These are phyloP conservation scores for Pleurotus tuoliensis DNA, from an alignment of 768 basidiomycete species.

Conservation along the genomic window DNA sequence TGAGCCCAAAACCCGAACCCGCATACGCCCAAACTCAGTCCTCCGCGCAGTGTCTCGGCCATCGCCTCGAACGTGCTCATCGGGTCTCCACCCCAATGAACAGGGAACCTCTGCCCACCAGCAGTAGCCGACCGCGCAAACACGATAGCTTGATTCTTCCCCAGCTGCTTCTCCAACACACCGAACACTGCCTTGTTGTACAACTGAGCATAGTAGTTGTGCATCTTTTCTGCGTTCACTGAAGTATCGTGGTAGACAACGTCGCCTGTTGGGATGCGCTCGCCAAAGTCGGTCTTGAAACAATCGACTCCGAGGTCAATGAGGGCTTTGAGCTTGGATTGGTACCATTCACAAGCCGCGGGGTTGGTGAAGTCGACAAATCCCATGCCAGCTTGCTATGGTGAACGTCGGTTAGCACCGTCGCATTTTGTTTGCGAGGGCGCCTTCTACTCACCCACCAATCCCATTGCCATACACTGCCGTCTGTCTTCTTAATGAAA, in stretches of 20 bases:
- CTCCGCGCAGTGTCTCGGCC: constrained; percentile 45
- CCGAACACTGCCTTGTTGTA: constrained; percentile 44
- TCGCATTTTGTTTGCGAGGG: no score
- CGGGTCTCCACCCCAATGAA: constrained; percentile 43
- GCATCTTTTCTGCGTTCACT: constrained; percentile 21
- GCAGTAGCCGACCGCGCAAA: constrained; percentile 45
- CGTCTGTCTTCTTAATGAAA: constrained; percentile 42
- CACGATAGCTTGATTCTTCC: constrained; percentile 36
- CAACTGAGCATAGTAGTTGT: constrained; percentile 26
- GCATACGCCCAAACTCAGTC: constrained; percentile 35
- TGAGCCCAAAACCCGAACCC: constrained; percentile 45
- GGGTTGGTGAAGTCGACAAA: constrained; percentile 44
- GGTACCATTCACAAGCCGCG: constrained; percentile 41
- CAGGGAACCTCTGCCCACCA: constrained; percentile 39
- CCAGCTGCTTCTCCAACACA: constrained; percentile 30
- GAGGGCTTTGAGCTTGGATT: constrained; percentile 31
- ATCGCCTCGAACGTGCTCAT: constrained; percentile 45
- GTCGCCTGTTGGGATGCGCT: constrained; percentile 37
- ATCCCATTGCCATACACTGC: constrained; percentile 35
- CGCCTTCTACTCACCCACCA: constrained; percentile 24
- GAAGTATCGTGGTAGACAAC: constrained; percentile 23
- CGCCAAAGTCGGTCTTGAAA: constrained; percentile 34
- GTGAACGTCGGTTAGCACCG: neutral
- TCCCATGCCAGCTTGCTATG: constrained; percentile 37
- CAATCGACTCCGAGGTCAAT: constrained; percentile 39